Evolutionary conservation across 768 basidiomycete species (phyloP), one percentile per base, ranked within the genome.

Genomic region (Tylopilus rubrobrunneus): DNA sequence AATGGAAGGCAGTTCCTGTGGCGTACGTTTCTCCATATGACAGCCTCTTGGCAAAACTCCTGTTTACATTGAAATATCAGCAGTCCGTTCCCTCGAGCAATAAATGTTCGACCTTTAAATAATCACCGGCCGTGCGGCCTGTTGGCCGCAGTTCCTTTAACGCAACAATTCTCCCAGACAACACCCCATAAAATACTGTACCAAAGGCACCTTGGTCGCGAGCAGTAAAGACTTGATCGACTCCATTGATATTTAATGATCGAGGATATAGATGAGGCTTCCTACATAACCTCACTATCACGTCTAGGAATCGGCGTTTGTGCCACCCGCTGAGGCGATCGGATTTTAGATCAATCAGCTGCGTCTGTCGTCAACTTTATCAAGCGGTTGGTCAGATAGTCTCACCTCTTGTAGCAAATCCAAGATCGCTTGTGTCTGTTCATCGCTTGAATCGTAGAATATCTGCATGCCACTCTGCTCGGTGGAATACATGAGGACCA

Each of bases 131-230:
- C 45, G 53, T 67, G 47, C 53, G 68, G 4, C 56, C 51, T 3
- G 40, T 52, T 44, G 43, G 37, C 45, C 62, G 65, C 21, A 72
- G 34, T 17, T 66, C 63, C 48, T 72, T 72, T 47, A 73, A 47
- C 4, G 69, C 71, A 12, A 73, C 69, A 21, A 56, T 48, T 48
- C 57, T 67, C 19, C 59, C 67, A 3, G 52, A 62, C 21, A 66
- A 55, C 27, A 40, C 50, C 14, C 71, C 71, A 28, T 63, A 62
- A 47, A 62, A 71, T 48, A 72, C 67, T 45, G 66, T 61, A 36
- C 71, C 72, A 53, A 67, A 75, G 3, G 65, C 67, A 34, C 72
- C 72, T 29, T 55, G 55, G 10, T 61, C 56, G 7, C 53, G 45
- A 2, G 66, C 62, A 17, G 43, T 39, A 21, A 25, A 19, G 7